Evolutionary conservation across 257 asterid species (phyloP).

Genomic region (Gardenia jasminoides): DNA sequence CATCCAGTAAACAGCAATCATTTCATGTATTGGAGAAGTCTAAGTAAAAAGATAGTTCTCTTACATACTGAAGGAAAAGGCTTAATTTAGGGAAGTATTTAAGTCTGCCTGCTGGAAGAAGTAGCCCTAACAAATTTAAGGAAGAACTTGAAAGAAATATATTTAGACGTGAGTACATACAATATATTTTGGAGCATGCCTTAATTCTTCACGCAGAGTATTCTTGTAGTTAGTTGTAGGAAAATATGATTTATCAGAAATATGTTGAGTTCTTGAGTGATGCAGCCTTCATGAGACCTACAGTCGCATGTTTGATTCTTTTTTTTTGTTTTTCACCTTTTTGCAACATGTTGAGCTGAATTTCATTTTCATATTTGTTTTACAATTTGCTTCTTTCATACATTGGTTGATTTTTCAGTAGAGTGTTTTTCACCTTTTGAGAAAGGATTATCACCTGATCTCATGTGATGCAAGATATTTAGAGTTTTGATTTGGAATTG

Average conservation of each 20-base stretch:
- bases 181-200: neutral
- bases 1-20: neutral
- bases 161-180: neutral
- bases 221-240: neutral
- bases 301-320: too few relatives aligned
- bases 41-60: neutral
- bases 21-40: neutral
- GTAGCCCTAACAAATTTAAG: neutral
- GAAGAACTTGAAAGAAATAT: neutral
- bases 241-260: neutral
- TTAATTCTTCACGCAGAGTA: neutral
- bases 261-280: neutral
- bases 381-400: neutral
- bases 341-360: neutral
- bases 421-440: neutral
- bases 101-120: neutral
- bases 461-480: neutral
- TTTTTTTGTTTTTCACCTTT: too few relatives aligned
- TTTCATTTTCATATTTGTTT: neutral
- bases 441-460: neutral
- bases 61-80: neutral
- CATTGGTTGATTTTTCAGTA: neutral
- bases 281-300: neutral
- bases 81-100: neutral
- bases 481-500: neutral